phyloP scores from a whole-genome alignment of 2,329 filamentous ascomycete species.

The Tolypocladium sp. region DNA sequence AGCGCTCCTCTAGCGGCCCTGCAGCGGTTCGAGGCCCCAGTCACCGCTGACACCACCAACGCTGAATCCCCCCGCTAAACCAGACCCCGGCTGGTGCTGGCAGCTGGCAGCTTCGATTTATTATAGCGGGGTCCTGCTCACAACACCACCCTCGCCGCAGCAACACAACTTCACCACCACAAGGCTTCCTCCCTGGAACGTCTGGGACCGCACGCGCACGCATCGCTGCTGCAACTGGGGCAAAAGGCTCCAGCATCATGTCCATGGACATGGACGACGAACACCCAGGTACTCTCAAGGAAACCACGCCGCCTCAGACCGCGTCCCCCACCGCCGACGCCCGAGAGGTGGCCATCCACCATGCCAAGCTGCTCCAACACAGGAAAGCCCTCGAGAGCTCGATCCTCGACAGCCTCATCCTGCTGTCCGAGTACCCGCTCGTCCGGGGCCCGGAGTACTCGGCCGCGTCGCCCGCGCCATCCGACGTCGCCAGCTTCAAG shows the following conservation, averaged over 20 bases:
- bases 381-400: conserved; percentile 68
- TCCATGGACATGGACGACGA: conserved; percentile 16
- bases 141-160: not conserved
- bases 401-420: conserved; percentile 64
- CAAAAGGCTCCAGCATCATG: conserved; percentile 8
- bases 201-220: not conserved
- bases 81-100: not conserved
- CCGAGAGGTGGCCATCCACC: conserved; percentile 63
- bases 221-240: not conserved
- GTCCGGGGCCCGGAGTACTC: conserved; percentile 19
- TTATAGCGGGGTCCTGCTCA: not conserved
- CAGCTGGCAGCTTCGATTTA: not conserved
- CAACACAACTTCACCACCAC: not conserved
- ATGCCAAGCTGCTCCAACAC: conserved; percentile 74
- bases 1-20: not conserved
- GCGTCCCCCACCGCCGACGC: conserved; percentile 25
- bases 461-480: conserved; percentile 39
- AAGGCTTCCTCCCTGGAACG: not conserved
- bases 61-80: not conserved
- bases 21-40: not conserved
- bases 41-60: not conserved
- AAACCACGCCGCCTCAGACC: conserved; percentile 24
- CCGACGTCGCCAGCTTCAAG: conserved; percentile 59
- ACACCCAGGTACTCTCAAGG: conserved; percentile 53
- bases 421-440: conserved; percentile 54